Evolutionary conservation across 176 grass and related monocot genomes (phyloP), one percentile per base, ranked within the genome.

Genomic region (Avena sativa): DNA sequence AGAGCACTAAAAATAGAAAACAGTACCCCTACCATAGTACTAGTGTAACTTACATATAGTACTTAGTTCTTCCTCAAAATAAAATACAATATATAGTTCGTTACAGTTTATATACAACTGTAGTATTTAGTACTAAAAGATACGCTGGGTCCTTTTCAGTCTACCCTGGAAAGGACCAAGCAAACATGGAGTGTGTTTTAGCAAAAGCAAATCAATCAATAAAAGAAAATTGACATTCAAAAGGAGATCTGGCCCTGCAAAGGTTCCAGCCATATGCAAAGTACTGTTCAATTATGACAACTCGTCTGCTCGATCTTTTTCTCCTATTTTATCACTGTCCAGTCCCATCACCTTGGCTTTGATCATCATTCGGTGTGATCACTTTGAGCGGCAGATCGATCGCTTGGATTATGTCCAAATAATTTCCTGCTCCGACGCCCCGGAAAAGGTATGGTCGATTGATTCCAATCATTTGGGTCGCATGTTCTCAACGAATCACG

Each of bases 351-450:
- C 55, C 49, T 9, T 40, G 58, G 43, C 4, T 63, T 76, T 76
- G 69, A 69, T 66, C 12, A 67, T 67, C 74, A 79, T 76, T 84
- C 48, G 9, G 46, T 87, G 66, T 84, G 72, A 80, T 84, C 85
- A 57, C 56, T 90, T 83, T 62, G 68, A 65, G 84, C 46, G 64
- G 75, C 32, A 83, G 73, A 76, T 53, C 73, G 64, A 34, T 67
- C 53, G 32, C 5, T 36, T 6, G 34, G 38, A 79, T 83, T 83
- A 77, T 43, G 79, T 20, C 51, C 72, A 72, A 57, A 79, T 14
- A 76, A 32, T 65, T 65, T 23, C 15, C n/a, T 82, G 40, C 79
- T 66, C 47, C 32, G 19, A 21, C 25, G 32, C 53, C 17, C 14
- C 1, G 10, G 20, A 87, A 87, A 81, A 51, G 78, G 7, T 51